Percentiles rank a stretch among this genome's conserved stretches.
Evolutionary conservation across 2,329 filamentous ascomycete genomes (phyloP).

Genomic region (Neonectria neomacrospora): DNA sequence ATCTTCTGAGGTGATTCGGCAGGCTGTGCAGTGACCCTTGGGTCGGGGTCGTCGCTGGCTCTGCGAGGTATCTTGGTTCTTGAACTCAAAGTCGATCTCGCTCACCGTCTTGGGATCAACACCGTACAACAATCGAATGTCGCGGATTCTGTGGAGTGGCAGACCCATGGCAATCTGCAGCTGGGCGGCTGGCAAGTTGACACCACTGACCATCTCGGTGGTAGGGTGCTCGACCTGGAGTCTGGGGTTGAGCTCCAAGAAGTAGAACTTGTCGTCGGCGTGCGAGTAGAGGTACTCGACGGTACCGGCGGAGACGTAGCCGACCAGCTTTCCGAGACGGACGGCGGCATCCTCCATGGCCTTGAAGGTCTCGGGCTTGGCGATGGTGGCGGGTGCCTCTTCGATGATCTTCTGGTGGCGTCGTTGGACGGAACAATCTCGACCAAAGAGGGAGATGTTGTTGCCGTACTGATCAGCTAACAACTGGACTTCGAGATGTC

Average conservation of each 20-base stretch:
- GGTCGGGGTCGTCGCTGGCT: slow-evolving; percentile 90
- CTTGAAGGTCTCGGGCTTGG: slow-evolving; percentile 87
- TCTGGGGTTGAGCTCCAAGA: slow-evolving; percentile 97
- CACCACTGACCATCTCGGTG: slow-evolving; percentile 98
- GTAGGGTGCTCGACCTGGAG: slow-evolving; percentile 99
- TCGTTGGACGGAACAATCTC: slow-evolving; percentile 98
- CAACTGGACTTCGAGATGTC: slow-evolving; percentile 97
- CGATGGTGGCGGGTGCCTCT: slow-evolving; percentile 97
- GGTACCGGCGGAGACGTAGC: slow-evolving; percentile 98
- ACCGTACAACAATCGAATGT: slow-evolving; percentile 96
- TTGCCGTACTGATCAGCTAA: slow-evolving; percentile 99
- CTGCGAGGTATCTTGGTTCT: slow-evolving; percentile 82
- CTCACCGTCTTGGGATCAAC: slow-evolving; percentile 88
- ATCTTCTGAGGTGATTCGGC: slow-evolving; percentile 98
- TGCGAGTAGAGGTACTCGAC: slow-evolving; percentile 99
- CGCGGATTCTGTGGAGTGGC: slow-evolving; percentile 91
- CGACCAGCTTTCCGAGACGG: slow-evolving; percentile 90
- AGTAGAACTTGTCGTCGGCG: slow-evolving; percentile 98
- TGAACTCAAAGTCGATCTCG: slow-evolving; percentile 97
- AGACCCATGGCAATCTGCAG: slow-evolving; percentile 99
- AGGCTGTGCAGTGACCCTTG: slow-evolving; percentile 97
- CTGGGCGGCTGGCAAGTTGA: slow-evolving; percentile 96
- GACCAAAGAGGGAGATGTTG: slow-evolving; percentile 98
- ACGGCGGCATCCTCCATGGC: slow-evolving; percentile 98
- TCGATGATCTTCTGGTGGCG: slow-evolving; percentile 99